Percentiles rank a stretch among this genome's conserved stretches.
phyloP scores from a whole-genome alignment of 2,329 filamentous ascomycete species.

The Orbilia quercus region DNA sequence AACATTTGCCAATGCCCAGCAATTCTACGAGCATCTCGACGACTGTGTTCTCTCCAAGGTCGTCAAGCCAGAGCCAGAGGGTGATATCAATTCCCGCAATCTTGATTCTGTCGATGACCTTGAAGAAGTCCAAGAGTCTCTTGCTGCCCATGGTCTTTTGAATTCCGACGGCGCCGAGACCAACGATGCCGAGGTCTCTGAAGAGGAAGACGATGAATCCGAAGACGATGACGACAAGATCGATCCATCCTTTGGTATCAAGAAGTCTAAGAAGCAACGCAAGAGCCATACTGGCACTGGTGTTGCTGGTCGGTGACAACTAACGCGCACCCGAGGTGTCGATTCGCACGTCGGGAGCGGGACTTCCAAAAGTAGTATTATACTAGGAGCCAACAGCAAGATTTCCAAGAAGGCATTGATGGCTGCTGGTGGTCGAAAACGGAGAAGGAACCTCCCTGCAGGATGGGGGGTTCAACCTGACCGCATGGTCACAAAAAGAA shows the following conservation, averaged over 20 bases:
- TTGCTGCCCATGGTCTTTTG: constrained; percentile 58
- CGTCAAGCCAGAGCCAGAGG: constrained; percentile 76
- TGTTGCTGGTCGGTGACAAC: constrained; percentile 57
- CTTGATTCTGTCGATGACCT: constrained; percentile 73
- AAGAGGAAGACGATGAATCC: constrained; percentile 70
- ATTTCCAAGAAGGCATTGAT: constrained; percentile 51
- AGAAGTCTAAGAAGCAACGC: constrained; percentile 54
- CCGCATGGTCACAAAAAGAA: constrained; percentile 99
- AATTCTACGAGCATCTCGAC: constrained; percentile 96
- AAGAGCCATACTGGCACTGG: constrained; percentile 52
- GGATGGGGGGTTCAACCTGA: constrained; percentile 92
- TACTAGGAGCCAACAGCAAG: constrained; percentile 49
- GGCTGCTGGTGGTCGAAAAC: constrained; percentile 78
- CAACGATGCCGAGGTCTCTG: constrained; percentile 55
- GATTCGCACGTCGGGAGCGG: constrained; percentile 56
- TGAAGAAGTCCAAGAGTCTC: constrained; percentile 64
- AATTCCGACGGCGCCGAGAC: constrained; percentile 56
- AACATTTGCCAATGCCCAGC: constrained; percentile 86
- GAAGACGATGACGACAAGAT: constrained; percentile 71
- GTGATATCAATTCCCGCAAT: constrained; percentile 74
- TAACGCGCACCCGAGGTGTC: constrained; percentile 55
- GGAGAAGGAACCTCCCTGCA: constrained; percentile 89
- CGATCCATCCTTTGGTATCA: constrained; percentile 65
- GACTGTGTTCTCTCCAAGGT: constrained; percentile 78
- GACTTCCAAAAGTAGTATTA: constrained; percentile 62